A percentile compares a stretch with the other conserved stretches of the same genome.
phyloP scores from a whole-genome alignment of 768 basidiomycete species.

The Trichaptum fuscoviolaceum region DNA sequence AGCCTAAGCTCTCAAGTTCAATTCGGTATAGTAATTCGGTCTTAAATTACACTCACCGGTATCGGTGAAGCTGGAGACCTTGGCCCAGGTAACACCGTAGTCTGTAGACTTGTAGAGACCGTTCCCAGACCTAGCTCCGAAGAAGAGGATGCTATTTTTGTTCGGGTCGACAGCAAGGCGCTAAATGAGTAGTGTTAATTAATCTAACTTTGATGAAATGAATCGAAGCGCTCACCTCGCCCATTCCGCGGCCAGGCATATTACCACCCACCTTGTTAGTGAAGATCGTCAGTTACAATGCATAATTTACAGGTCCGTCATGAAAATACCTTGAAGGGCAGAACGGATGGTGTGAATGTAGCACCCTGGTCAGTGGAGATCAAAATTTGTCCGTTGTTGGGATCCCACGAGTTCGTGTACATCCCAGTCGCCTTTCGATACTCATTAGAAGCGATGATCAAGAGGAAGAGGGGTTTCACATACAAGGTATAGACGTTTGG shows the following conservation, averaged over 20 bases:
- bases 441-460: conserved; percentile 1
- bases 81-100: conserved; percentile 51
- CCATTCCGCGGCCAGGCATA: conserved; percentile 64
- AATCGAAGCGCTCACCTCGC: conserved; percentile 8
- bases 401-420: conserved; percentile 60
- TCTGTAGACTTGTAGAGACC: conserved; percentile 65
- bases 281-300: neutral
- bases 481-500: conserved; percentile 50
- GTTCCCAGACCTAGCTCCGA: conserved; percentile 59
- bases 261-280: conserved; percentile 45
- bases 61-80: conserved; percentile 55
- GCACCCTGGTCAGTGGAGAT: conserved; percentile 53
- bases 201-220: neutral
- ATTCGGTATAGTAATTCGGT: neutral
- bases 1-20: conserved; percentile 29
- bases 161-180: conserved; percentile 61
- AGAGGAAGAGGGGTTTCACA: conserved; percentile 4
- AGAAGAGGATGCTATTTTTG: conserved; percentile 54
- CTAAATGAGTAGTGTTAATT: conserved; percentile 26
- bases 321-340: conserved; percentile 47
- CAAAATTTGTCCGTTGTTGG: conserved; percentile 58
- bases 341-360: conserved; percentile 44
- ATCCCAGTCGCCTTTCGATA: conserved; percentile 46
- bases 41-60: conserved; percentile 35
- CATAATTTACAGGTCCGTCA: neutral